Evolutionary conservation across 495 filamentous ascomycete genomes (phyloP).

Genomic region (Podospora pseudoanserina): DNA sequence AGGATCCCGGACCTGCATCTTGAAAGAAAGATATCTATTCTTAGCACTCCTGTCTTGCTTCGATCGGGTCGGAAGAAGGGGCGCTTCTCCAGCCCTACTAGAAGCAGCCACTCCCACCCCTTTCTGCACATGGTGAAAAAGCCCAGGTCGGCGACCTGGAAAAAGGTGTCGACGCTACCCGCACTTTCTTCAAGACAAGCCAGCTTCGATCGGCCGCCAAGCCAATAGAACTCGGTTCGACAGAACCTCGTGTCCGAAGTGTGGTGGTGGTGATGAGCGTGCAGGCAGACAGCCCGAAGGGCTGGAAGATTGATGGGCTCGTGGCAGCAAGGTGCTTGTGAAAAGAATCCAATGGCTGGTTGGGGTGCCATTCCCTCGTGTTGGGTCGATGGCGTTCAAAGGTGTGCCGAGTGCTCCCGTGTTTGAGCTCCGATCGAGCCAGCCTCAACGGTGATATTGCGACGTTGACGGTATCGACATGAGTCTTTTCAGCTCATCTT

Average conservation of each 20-base stretch:
- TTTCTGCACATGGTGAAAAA: conserved; percentile 6
- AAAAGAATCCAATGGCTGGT: background rate
- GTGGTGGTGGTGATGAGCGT: background rate
- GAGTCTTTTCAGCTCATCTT: conserved; percentile 2
- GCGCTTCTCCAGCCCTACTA: conserved; percentile 3
- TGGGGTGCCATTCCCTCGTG: background rate
- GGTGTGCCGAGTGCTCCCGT: background rate
- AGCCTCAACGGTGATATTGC: conserved; percentile 4
- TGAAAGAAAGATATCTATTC: conserved; percentile 1
- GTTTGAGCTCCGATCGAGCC: background rate
- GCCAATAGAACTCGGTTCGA: conserved; percentile 16
- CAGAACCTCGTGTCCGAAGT: conserved; percentile 2
- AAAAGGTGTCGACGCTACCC: background rate
- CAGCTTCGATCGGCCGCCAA: conserved; percentile 8
- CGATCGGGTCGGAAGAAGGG: background rate
- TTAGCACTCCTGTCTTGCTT: conserved; percentile 5
- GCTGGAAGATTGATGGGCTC: background rate
- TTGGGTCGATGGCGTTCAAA: background rate
- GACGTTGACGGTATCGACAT: background rate
- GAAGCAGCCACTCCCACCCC: background rate
- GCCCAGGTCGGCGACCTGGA: background rate
- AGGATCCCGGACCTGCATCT: conserved; percentile 2
- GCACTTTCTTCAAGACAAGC: conserved; percentile 4
- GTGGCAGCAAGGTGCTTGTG: background rate
- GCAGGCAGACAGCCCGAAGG: background rate